These are phyloP conservation scores for Ceratocystis lukuohia DNA, from an alignment of 2,329 filamentous ascomycete species.

Conservation along the genomic window DNA sequence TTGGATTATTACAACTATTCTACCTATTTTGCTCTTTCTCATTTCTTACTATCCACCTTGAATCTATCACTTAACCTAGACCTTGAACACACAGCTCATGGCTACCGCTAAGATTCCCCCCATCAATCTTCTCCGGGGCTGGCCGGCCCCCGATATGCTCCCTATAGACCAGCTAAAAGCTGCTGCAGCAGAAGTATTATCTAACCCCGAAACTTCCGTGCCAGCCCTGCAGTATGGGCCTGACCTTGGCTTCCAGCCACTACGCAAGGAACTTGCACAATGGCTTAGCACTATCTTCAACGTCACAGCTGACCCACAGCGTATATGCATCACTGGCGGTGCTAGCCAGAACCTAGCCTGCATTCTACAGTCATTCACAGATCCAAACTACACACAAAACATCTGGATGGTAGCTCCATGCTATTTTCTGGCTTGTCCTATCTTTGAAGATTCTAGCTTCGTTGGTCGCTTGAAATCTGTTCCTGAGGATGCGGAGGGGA, in stretches of 20 bases:
- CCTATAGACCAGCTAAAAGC: constrained; percentile 48
- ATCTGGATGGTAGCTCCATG: constrained; percentile 73
- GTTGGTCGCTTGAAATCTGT: constrained; percentile 51
- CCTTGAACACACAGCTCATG: constrained; percentile 17
- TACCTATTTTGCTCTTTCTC: too few relatives aligned
- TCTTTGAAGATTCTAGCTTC: constrained; percentile 73
- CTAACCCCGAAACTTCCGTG: constrained; percentile 42
- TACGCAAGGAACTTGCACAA: constrained; percentile 52
- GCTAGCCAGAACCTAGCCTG: constrained; percentile 72
- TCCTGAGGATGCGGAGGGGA: constrained; percentile 63
- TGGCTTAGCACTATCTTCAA: constrained; percentile 44
- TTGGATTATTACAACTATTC: too few relatives aligned
- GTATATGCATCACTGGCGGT: constrained; percentile 72
- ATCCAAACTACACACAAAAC: constrained; percentile 58
- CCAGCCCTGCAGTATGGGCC: constrained; percentile 68
- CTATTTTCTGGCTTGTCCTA: constrained; percentile 73
- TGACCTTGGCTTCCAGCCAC: constrained; percentile 57
- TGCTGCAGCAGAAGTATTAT: constrained; percentile 48
- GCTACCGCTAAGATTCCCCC: constrained; percentile 26
- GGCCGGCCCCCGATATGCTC: constrained; percentile 51
- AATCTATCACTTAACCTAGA: too few relatives aligned
- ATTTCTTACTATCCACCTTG: background rate
- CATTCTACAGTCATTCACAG: constrained; percentile 66
- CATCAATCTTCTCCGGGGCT: constrained; percentile 56
- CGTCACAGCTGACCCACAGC: constrained; percentile 31